A percentile compares a stretch with the other conserved stretches of the same genome.
Evolutionary conservation across 345 rosid species (phyloP).

Genomic region (Cardamine occulta): DNA sequence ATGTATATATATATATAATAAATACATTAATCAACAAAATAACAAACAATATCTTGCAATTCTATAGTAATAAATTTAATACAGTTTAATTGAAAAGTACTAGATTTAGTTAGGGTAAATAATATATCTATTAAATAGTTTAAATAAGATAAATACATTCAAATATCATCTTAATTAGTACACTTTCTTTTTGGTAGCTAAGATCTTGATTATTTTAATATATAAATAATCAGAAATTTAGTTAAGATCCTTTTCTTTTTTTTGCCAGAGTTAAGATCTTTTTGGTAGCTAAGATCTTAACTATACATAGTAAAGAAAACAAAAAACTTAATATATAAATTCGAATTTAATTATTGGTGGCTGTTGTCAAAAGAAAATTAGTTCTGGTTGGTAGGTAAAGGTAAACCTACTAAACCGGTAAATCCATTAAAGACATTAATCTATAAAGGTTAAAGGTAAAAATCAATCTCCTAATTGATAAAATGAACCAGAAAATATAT

Average conservation of each 20-base stretch:
- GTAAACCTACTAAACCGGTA: constrained; percentile 11
- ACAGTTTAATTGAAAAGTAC: too few relatives aligned
- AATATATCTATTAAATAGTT: background rate
- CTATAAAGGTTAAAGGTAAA: background rate
- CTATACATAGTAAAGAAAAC: background rate
- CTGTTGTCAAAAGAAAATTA: background rate
- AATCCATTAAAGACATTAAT: background rate
- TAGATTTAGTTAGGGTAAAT: background rate
- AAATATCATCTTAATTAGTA: too few relatives aligned
- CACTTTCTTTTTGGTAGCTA: too few relatives aligned
- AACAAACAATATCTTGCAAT: background rate
- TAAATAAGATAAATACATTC: background rate
- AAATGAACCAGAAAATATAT: background rate
- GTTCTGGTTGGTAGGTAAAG: background rate
- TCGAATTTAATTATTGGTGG: constrained; percentile 1
- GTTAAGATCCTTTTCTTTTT: too few relatives aligned
- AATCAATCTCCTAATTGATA: background rate
- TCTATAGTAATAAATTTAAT: background rate
- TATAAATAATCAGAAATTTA: too few relatives aligned
- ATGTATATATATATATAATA: background rate
- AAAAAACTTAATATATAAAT: background rate
- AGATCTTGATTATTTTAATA: too few relatives aligned
- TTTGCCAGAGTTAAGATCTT: too few relatives aligned
- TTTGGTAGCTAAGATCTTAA: background rate
- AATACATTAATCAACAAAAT: background rate